Base-by-base conservation (phyloP, 768 basidiomycete genomes). In the Leccinum disarticulatum region DNA sequence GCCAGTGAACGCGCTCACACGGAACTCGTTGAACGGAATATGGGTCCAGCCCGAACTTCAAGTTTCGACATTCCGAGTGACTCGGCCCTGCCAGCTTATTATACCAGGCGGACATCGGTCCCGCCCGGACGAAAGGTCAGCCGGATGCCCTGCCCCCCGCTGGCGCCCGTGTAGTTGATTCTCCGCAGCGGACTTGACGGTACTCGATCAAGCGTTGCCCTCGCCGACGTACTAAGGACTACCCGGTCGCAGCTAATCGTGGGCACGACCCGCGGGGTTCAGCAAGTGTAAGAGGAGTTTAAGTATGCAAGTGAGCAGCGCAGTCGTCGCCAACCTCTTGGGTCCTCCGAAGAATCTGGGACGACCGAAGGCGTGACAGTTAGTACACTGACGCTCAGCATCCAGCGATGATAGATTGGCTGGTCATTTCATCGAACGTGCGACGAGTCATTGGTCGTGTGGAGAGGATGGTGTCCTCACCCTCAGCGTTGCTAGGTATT, bases 291-390 rank as follows among this genome's bases (percentile, higher is more conserved):
- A 57, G 85, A 85, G 19, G 73, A 77, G 61, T 70, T 82, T 14
- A 80, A 82, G 62, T 10, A 77, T 78, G 51, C 83, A 86, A 66
- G 85, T 85, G 54, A 83, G 82, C 61, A 82, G 83, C 9, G 77
- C 76, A 30, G 80, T 84, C 14, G 84, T 82, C 4, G 82, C 73
- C 41, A 81, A 76, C 58, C 66, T 81, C 49, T 58, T 83, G 58
- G 57, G 69, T 15, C 61, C 70, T 0, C 67, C 75, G 3, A 77
- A 77, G 30, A 55, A 28, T 13, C 1, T 51, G 25, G 58, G 66
- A 31, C 64, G 61, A 47, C 52, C 58, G 36, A 70, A 55, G 54
- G 31, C 19, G 17, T 70, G 47, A 58, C 6, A 38, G 7, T 4
- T 53, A 22, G 22, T 22, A 3, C n/a, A 25, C 35, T 17, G n/a